Base-by-base conservation (phyloP, 2,329 filamentous ascomycete genomes). In the Fusarium compactum region DNA sequence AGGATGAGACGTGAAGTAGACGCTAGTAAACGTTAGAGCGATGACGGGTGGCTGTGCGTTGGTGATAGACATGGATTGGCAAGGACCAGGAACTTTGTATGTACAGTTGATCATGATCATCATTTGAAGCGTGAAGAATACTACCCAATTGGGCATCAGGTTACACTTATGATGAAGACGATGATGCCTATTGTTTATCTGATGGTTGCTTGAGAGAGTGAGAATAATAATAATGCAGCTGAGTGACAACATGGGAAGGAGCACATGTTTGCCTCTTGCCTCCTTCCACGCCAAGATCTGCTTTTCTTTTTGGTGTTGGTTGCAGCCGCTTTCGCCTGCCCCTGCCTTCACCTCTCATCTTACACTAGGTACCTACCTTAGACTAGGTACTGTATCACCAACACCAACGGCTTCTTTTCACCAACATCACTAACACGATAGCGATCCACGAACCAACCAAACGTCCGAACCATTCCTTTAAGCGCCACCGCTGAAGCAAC, bases 11-110 rank as follows among this genome's bases (percentile, higher is more conserved):
- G 57, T 52, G 41, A 52, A 64, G 38, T 50, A 29, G 52, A 50
- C 59, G 57, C 62, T 54, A 53, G 48, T 32, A 24, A 27, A 30
- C 30, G 50, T 44, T 30, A 38, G 47, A 54, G 16, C 41, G 41
- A 20, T 45, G 67, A 43, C 48, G 47, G 50, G 67, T 70, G 67
- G 64, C 67, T 65, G 67, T 65, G 67, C 46, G 44, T 45, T 70
- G 38, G 54, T 56, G 48, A 67, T 47, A 44, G 62, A 52, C 58
- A 57, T 53, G 67, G 60, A 41, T 40, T 38, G 48, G 29, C 24
- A 53, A 41, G 24, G 15, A 18, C n/a, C 8, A 25, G 32, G 7
- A 30, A 20, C 18, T 25, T 22, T 24, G n/a, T 18, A 30, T 30
- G 52, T 45, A 45, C 7, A 47, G 48, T 27, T 52, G 24, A 50